These are phyloP conservation scores for Malassezia yamatoensis DNA, from an alignment of 1,284 basidiomycete species.

Conservation along the genomic window DNA sequence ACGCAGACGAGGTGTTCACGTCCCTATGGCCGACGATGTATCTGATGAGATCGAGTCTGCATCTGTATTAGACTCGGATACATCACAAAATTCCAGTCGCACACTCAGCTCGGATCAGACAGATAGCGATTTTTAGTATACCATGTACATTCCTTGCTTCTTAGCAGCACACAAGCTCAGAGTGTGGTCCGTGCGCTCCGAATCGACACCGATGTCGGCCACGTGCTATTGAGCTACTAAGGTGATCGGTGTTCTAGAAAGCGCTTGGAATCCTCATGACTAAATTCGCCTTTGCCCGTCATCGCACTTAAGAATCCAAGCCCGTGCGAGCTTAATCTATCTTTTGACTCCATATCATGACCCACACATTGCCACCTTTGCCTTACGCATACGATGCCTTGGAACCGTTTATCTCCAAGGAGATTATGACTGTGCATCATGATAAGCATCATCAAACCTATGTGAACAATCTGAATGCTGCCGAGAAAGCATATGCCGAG, in stretches of 20 bases:
- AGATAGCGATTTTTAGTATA: not conserved
- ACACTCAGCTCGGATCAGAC: not conserved
- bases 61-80: not conserved
- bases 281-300: not conserved
- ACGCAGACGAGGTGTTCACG: not conserved
- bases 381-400: constrained; percentile 83
- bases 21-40: not conserved
- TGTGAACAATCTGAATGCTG: constrained; percentile 53
- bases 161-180: too few species aligned
- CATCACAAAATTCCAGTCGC: not conserved
- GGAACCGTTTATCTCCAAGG: constrained; percentile 68
- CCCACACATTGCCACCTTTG: constrained; percentile 60
- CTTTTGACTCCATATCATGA: too few species aligned
- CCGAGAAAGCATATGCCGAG: constrained; percentile 69
- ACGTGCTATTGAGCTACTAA: too few species aligned
- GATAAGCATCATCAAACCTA: constrained; percentile 72
- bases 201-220: too few species aligned
- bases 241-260: too few species aligned
- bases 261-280: not conserved
- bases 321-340: not conserved
- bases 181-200: too few species aligned
- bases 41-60: not conserved
- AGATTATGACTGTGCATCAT: constrained; percentile 66
- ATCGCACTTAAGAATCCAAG: not conserved
- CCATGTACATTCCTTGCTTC: not conserved